phyloP scores from a whole-genome alignment of 2,329 filamentous ascomycete species.

The Zasmidium citrigriseum region DNA sequence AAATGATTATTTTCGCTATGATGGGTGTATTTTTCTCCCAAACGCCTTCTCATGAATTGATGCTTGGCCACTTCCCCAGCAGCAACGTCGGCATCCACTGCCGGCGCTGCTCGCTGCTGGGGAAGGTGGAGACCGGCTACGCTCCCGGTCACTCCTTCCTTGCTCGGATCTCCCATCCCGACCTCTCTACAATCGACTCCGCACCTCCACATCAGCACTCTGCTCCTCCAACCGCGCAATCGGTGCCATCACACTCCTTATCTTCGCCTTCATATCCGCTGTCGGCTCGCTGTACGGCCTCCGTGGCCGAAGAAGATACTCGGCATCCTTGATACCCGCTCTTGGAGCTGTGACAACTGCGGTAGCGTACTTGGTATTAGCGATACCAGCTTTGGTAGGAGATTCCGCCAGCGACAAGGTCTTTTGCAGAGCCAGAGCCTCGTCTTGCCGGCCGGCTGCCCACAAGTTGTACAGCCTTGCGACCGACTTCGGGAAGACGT shows the following conservation, averaged over 20 bases:
- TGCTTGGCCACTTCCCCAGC: background rate
- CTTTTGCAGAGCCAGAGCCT: slow-evolving; percentile 62
- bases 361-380: slow-evolving; percentile 68
- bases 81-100: background rate
- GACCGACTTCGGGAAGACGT: slow-evolving; percentile 58
- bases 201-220: background rate
- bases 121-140: too few relatives aligned
- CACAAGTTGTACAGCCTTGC: slow-evolving; percentile 64
- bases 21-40: background rate
- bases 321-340: slow-evolving; percentile 60
- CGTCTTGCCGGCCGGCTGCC: slow-evolving; percentile 55
- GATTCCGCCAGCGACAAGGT: slow-evolving; percentile 66
- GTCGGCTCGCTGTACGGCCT: slow-evolving; percentile 57
- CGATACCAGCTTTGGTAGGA: slow-evolving; percentile 66
- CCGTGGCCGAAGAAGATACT: slow-evolving; percentile 57
- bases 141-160: background rate
- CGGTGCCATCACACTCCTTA: slow-evolving; percentile 40
- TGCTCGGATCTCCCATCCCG: background rate
- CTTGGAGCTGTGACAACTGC: slow-evolving; percentile 57
- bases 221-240: slow-evolving; percentile 20
- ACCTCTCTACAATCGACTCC: slow-evolving; percentile 3
- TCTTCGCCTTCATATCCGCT: slow-evolving; percentile 43
- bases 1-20: background rate
- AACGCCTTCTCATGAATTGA: background rate
- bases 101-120: too few relatives aligned